Percentiles rank a stretch among this genome's conserved stretches.
phyloP scores from a whole-genome alignment of 768 basidiomycete species.

The Paxillus ammoniavirescens region DNA sequence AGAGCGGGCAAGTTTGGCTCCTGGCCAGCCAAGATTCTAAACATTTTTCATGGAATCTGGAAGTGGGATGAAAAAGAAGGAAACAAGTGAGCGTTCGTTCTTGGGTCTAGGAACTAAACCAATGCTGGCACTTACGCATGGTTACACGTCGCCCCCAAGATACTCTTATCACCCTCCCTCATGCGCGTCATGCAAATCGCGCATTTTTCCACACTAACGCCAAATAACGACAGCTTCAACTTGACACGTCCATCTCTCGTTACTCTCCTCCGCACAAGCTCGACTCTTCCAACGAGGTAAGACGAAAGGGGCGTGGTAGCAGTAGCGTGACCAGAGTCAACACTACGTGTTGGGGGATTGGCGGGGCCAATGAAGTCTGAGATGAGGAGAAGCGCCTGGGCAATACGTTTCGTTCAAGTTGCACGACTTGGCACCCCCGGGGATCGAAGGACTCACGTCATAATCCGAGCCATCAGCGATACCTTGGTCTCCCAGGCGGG shows the following conservation, averaged over 20 bases:
- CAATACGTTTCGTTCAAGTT: conserved; percentile 19
- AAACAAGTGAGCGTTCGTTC: neutral
- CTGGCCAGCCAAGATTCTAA: conserved; percentile 59
- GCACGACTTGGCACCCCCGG: conserved; percentile 19
- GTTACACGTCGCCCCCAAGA: conserved; percentile 54
- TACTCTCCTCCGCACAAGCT: conserved; percentile 56
- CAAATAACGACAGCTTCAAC: conserved; percentile 64
- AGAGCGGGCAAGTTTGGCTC: conserved; percentile 64
- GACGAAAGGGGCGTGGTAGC: conserved; percentile 2
- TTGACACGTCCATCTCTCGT: conserved; percentile 68
- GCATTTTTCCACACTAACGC: conserved; percentile 64
- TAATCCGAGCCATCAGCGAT: conserved; percentile 52
- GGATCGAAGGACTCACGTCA: conserved; percentile 52
- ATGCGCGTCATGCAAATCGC: conserved; percentile 74
- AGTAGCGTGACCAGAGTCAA: conserved; percentile 5
- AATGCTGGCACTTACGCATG: conserved; percentile 44
- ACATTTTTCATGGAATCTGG: conserved; percentile 61
- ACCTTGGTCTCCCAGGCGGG: conserved; percentile 48
- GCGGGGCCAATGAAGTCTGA: conserved; percentile 63
- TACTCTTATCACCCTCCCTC: conserved; percentile 53
- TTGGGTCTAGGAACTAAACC: no score
- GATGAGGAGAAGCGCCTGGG: conserved; percentile 57
- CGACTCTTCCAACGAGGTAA: conserved; percentile 44
- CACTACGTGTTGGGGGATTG: conserved; percentile 11
- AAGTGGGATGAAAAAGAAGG: neutral